Conservation (phyloP, 2,329 filamentous ascomycete species). For the Ceratocystiopsis minuta region DNA sequence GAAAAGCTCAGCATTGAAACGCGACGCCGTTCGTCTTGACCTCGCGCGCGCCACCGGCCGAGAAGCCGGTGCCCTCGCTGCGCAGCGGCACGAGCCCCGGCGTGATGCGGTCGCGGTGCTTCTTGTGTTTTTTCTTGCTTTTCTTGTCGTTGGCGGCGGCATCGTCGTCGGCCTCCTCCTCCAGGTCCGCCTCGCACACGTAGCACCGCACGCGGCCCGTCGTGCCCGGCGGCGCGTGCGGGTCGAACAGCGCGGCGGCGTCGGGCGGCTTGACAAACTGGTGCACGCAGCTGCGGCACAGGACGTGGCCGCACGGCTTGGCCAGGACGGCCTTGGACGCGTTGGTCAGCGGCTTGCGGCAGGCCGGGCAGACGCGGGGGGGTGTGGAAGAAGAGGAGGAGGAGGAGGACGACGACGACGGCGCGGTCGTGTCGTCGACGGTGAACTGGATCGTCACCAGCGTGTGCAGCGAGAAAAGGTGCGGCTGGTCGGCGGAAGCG, state of each 20-base stretch:
- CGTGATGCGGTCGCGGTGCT: constrained; percentile 36
- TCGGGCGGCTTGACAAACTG: constrained; percentile 54
- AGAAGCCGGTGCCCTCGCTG: constrained; percentile 84
- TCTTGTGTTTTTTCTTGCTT: constrained; percentile 21
- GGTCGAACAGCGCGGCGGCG: constrained; percentile 21
- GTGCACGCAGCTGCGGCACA: constrained; percentile 69
- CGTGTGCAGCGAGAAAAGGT: constrained; percentile 60
- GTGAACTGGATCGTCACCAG: constrained; percentile 63
- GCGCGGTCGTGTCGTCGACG: constrained; percentile 12
- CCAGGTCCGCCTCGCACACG: constrained; percentile 71
- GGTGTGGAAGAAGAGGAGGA: no score
- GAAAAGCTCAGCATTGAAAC: constrained; percentile 11
- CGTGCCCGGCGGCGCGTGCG: constrained; percentile 33
- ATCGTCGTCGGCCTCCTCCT: constrained; percentile 16
- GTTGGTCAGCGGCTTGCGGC: constrained; percentile 68
- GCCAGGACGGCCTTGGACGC: constrained; percentile 65
- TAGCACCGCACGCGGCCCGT: constrained; percentile 49
- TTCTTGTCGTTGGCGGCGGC: constrained; percentile 10
- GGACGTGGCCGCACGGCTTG: constrained; percentile 78
- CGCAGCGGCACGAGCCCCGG: constrained; percentile 63
- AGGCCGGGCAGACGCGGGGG: constrained; percentile 54
- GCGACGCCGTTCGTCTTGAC: constrained; percentile 57
- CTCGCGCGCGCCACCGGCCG: constrained; percentile 65
- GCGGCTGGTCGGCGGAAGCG: background rate
- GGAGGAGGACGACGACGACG: no score